Evolutionary conservation across 192 early-diverging fungal species (phyloP), one percentile per base, ranked within the genome.

Genomic region (Irineochytrium annulatum): DNA sequence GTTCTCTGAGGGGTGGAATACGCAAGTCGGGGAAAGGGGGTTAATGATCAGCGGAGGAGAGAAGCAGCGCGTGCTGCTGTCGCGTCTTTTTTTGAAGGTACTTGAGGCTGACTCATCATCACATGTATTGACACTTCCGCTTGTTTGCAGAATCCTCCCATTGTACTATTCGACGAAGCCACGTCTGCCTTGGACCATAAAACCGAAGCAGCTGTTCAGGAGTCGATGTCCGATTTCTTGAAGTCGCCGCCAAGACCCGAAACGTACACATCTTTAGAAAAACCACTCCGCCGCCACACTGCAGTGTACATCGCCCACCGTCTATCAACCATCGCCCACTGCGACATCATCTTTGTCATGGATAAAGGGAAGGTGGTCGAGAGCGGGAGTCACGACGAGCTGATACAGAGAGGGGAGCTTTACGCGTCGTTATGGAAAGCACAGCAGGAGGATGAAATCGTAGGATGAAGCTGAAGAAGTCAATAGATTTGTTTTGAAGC

Each of bases 261-360:
- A 46, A 72, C 68, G 16, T n/a, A n/a, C n/a, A n/a, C n/a, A n/a
- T 30, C 16, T 73, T 79, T 58, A 77, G 78, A 17, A 62, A 78
- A 17, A 5, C 60, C 46, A 22, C 17, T 53, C 16, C 11, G 16
- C 77, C 57, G 52, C 34, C 68, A 88, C 53, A 97, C 96, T 3
- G 91, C 90, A 45, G 81, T 99, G 6, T 93, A 94, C 72, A 89
- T 99, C 72, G 95, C 97, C 0, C 97, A 99, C 66, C 77, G 94
- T 2, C 67, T 99, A 66, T 77, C 86, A 31, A 95, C 97, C 3
- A 88, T 98, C 70, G 81, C 84, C 56, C 88, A 92, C 64, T 91
- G 89, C 37, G 95, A 99, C 65, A 60, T 84, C 49, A 97, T 99
- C 34, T 86, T 91, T 77, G 97, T 98, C 13, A 76, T 99, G 61